These are phyloP conservation scores for Dendryphion nanum DNA, from an alignment of 2,329 filamentous ascomycete genomes.

Conservation along the genomic window DNA sequence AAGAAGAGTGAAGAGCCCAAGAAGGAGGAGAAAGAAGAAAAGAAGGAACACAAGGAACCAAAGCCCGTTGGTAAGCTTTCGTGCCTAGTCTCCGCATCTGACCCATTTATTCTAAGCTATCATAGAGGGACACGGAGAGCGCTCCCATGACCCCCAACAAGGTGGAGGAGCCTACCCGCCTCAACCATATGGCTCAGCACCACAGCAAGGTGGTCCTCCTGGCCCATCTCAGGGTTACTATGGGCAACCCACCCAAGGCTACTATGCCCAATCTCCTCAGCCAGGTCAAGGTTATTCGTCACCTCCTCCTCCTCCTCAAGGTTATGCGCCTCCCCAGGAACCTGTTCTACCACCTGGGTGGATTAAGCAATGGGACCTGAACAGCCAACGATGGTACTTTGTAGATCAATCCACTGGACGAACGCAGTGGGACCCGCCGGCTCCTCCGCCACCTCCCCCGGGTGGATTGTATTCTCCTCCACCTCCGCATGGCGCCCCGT, in stretches of 20 bases:
- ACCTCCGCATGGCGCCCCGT: conserved; percentile 20
- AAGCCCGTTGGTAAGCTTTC: conserved; percentile 6
- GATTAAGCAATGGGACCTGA: conserved; percentile 62
- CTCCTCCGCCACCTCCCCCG: conserved; percentile 24
- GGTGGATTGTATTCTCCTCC: conserved; percentile 33
- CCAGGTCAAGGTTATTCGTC: conserved; percentile 9
- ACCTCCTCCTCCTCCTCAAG: conserved; percentile 20
- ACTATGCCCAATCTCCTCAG: conserved; percentile 8
- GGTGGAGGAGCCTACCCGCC: conserved; percentile 6
- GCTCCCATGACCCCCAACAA: background rate
- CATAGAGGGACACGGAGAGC: too few relatives aligned
- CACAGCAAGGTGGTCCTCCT: background rate
- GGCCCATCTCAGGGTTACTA: conserved; percentile 6
- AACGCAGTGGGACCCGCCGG: conserved; percentile 64
- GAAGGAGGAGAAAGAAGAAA: conserved; percentile 4
- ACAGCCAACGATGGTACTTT: conserved; percentile 63
- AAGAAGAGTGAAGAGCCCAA: conserved; percentile 16
- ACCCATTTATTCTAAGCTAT: too few relatives aligned
- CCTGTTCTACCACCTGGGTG: conserved; percentile 57
- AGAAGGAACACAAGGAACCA: conserved; percentile 21
- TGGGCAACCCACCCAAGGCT: conserved; percentile 2
- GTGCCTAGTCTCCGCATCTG: background rate
- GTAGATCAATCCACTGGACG: conserved; percentile 60
- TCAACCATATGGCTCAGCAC: background rate
- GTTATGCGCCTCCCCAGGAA: conserved; percentile 42